These are phyloP conservation scores for Fonsecaea monophora DNA, from an alignment of 2,329 filamentous ascomycete genomes.

Conservation along the genomic window DNA sequence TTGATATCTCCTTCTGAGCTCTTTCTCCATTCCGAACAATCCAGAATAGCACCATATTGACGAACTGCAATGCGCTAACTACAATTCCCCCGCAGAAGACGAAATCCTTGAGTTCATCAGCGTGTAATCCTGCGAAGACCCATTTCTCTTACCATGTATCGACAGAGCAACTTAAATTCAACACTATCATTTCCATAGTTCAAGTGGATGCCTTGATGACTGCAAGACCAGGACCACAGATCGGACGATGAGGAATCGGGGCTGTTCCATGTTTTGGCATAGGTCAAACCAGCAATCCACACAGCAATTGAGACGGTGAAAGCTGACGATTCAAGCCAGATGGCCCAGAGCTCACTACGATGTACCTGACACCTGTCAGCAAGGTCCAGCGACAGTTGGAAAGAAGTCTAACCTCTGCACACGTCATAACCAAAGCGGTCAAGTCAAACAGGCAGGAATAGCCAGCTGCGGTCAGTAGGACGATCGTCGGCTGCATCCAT, in stretches of 20 bases:
- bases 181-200: constrained; percentile 19
- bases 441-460: constrained; percentile 9
- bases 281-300: constrained; percentile 8
- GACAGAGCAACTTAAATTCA: constrained; percentile 8
- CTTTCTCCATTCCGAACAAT: constrained; percentile 6
- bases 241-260: not conserved
- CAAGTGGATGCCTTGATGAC: not conserved
- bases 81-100: constrained; percentile 13
- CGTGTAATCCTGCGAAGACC: not conserved
- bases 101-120: constrained; percentile 9
- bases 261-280: constrained; percentile 5
- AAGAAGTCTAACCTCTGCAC: constrained; percentile 6
- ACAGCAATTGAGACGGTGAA: constrained; percentile 5
- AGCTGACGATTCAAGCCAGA: constrained; percentile 6
- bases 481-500: constrained; percentile 13
- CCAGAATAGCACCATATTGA: constrained; percentile 8
- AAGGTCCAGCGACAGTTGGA: not conserved
- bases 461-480: constrained; percentile 6
- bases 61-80: constrained; percentile 4
- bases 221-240: constrained; percentile 18
- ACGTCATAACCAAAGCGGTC: constrained; percentile 9
- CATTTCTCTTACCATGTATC: constrained; percentile 13
- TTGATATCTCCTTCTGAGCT: constrained; percentile 8
- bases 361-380: not conserved
- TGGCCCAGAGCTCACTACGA: not conserved